Conservation (phyloP, 495 filamentous ascomycete species). For the Neurospora africana region DNA sequence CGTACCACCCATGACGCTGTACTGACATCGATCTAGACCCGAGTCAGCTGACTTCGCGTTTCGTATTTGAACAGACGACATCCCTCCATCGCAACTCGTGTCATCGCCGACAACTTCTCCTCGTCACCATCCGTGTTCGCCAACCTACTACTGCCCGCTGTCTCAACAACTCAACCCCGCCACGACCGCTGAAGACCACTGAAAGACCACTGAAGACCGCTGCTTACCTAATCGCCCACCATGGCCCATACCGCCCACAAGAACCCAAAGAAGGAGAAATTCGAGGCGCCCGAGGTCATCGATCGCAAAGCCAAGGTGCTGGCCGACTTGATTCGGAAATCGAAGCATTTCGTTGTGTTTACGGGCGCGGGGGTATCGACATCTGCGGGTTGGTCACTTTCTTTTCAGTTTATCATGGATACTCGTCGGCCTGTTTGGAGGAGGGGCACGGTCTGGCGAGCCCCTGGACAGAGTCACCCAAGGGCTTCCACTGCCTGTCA, state of each 20-base stretch:
- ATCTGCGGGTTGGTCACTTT: conserved; percentile 22
- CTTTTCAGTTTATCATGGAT: not conserved
- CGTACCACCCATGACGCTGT: not conserved
- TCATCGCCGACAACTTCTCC: not conserved
- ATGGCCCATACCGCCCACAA: not conserved
- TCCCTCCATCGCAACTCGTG: not conserved
- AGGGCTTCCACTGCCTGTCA: not conserved
- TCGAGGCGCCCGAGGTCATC: conserved; percentile 21
- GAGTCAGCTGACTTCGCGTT: not conserved
- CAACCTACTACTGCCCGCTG: not conserved
- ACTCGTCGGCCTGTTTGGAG: not conserved
- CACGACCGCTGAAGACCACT: not conserved
- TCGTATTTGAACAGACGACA: not conserved
- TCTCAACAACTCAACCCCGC: not conserved
- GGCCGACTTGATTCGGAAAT: conserved; percentile 26
- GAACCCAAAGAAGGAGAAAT: conserved; percentile 14
- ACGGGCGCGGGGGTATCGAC: conserved; percentile 38
- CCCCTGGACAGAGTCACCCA: not conserved
- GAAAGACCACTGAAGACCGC: not conserved
- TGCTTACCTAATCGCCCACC: not conserved
- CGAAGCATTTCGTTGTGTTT: conserved; percentile 38
- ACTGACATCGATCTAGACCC: not conserved
- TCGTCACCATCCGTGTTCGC: not conserved
- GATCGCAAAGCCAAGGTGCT: conserved; percentile 27
- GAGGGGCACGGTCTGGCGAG: not conserved